phyloP scores from a whole-genome alignment of 163 green algal genomes.

The Botryococcus braunii region DNA sequence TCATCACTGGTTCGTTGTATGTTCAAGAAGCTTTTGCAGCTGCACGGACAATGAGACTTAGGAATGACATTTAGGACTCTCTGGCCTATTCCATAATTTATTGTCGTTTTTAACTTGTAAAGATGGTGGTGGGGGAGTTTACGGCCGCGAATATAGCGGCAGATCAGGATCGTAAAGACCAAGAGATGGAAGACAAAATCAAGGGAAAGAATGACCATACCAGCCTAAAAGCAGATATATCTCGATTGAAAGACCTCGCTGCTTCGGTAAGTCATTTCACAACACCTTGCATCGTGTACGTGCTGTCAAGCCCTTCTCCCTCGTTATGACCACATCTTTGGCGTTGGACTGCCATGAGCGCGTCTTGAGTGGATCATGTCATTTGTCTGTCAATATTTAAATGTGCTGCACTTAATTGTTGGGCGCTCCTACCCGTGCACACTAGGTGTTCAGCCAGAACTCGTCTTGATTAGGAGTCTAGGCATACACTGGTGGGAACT shows the following conservation, averaged over 20 bases:
- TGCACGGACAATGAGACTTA: too few species aligned
- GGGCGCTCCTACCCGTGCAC: not conserved
- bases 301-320: not conserved
- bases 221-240: conserved; percentile 48
- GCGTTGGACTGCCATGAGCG: too few species aligned
- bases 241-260: conserved; percentile 28
- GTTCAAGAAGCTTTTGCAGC: too few species aligned
- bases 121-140: conserved; percentile 38
- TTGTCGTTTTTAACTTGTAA: too few species aligned
- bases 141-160: conserved; percentile 43
- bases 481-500: not conserved
- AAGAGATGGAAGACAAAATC: conserved; percentile 32
- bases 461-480: not conserved
- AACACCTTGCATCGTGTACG: not conserved
- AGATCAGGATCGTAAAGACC: conserved; percentile 43
- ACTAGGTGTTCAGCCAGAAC: not conserved
- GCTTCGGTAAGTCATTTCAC: conserved; percentile 17
- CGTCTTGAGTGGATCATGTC: not conserved
- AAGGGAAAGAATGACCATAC: conserved; percentile 34
- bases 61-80: too few species aligned
- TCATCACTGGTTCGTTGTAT: too few species aligned
- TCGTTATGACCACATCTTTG: too few species aligned
- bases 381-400: not conserved
- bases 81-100: too few species aligned
- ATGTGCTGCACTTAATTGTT: not conserved